Percentiles rank a stretch among this genome's conserved stretches.
phyloP scores from a whole-genome alignment of 352 stramenopile species.

The Globisporangium mamillatum region DNA sequence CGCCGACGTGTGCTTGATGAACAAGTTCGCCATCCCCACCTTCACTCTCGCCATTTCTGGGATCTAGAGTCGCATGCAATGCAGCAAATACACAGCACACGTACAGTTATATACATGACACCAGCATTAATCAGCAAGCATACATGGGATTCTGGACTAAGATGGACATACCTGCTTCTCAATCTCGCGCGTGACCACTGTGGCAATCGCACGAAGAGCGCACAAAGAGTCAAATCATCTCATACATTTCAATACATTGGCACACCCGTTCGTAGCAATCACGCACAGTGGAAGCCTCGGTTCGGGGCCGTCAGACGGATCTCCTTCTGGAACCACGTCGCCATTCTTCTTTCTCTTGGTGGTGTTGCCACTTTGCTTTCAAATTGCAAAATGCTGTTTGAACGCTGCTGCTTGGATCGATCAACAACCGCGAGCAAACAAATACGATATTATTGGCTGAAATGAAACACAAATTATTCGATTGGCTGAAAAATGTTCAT shows the following conservation, averaged over 20 bases:
- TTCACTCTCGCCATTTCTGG: slow-evolving; percentile 81
- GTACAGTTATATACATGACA: background rate
- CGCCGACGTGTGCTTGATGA: slow-evolving; percentile 96
- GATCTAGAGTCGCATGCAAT: slow-evolving; percentile 21
- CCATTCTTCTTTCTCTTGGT: slow-evolving; percentile 24
- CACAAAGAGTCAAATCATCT: background rate
- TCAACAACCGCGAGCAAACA: background rate
- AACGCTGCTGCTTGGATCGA: slow-evolving; percentile 1
- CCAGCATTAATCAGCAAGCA: background rate
- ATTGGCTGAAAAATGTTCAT: slow-evolving; percentile 6
- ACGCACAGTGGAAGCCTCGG: slow-evolving; percentile 78
- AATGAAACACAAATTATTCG: background rate
- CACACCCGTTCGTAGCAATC: background rate
- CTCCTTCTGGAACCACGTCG: slow-evolving; percentile 87
- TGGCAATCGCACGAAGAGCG: background rate
- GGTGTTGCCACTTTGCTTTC: background rate
- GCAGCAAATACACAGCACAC: background rate
- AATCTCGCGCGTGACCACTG: slow-evolving; percentile 81
- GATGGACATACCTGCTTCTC: slow-evolving; percentile 62
- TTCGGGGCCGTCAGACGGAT: slow-evolving; percentile 75
- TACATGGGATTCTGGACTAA: background rate
- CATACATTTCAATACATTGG: background rate
- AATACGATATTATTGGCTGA: slow-evolving; percentile 4
- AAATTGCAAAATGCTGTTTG: slow-evolving; percentile 12
- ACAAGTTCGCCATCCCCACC: slow-evolving; percentile 93